phyloP scores from a whole-genome alignment of 768 basidiomycete genomes.

The Sarcodon sp. region DNA sequence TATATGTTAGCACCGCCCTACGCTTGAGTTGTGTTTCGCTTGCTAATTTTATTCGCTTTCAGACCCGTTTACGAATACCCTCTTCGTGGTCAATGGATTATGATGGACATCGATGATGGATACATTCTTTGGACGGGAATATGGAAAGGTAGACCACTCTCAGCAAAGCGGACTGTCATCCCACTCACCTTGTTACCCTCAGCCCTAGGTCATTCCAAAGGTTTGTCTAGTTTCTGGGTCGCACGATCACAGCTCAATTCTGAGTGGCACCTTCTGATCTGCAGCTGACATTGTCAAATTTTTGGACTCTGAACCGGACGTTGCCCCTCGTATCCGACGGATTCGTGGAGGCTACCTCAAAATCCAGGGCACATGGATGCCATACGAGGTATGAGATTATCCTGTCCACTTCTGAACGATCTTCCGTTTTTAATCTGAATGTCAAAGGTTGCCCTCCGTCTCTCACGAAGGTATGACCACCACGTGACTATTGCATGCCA shows the following conservation, averaged over 20 bases:
- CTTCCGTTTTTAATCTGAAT: slow-evolving; percentile 3
- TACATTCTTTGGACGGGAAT: slow-evolving; percentile 90
- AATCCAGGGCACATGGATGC: slow-evolving; percentile 93
- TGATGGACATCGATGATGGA: slow-evolving; percentile 93
- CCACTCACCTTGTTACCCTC: slow-evolving; percentile 7
- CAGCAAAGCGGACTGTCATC: background rate
- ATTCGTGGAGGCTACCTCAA: slow-evolving; percentile 84
- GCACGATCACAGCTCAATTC: background rate
- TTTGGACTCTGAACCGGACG: slow-evolving; percentile 83
- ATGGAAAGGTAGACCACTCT: slow-evolving; percentile 62
- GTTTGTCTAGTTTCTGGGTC: slow-evolving; percentile 19
- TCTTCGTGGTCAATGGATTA: slow-evolving; percentile 83
- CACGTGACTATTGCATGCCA: background rate
- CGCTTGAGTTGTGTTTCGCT: slow-evolving; percentile 2
- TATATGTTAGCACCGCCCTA: slow-evolving; percentile 52
- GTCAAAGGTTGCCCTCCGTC: slow-evolving; percentile 58
- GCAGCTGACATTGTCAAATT: slow-evolving; percentile 87
- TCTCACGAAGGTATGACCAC: slow-evolving; percentile 59
- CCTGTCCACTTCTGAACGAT: slow-evolving; percentile 1
- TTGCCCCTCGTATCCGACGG: slow-evolving; percentile 69
- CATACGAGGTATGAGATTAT: slow-evolving; percentile 53
- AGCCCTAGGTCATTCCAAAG: slow-evolving; percentile 87
- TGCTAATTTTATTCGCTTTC: background rate
- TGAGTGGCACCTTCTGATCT: slow-evolving; percentile 1
- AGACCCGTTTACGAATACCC: slow-evolving; percentile 86